phyloP scores from a whole-genome alignment of 2,329 filamentous ascomycete species.

The Trichoderma polysporum region DNA sequence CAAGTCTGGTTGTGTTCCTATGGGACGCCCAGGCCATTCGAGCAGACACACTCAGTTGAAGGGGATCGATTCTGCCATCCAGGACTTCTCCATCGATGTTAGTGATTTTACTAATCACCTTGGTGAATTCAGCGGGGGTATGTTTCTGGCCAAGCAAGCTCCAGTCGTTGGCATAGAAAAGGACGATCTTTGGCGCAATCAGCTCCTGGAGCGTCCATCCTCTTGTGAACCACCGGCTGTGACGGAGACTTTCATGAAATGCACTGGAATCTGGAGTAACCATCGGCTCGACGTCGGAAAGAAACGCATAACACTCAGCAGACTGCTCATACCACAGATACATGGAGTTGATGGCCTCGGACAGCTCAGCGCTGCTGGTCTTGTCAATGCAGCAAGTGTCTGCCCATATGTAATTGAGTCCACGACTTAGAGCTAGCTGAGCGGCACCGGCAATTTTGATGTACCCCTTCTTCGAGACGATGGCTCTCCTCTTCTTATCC shows the following conservation, averaged over 20 bases:
- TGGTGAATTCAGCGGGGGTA: neutral
- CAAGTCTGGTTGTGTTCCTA: slow-evolving; percentile 23
- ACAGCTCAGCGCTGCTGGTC: neutral
- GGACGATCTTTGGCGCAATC: slow-evolving; percentile 22
- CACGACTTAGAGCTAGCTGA: slow-evolving; percentile 11
- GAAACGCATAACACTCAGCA: slow-evolving; percentile 29
- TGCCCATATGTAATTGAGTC: slow-evolving; percentile 30
- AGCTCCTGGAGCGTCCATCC: slow-evolving; percentile 24
- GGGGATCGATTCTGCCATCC: slow-evolving; percentile 12
- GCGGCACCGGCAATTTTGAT: slow-evolving; percentile 25
- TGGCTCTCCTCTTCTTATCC: slow-evolving; percentile 8
- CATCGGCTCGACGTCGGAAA: slow-evolving; percentile 25
- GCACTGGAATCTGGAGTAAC: neutral
- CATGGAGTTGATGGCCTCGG: slow-evolving; percentile 17
- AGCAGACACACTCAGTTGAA: slow-evolving; percentile 19
- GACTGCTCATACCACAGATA: slow-evolving; percentile 29
- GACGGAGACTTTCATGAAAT: slow-evolving; percentile 11
- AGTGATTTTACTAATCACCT: slow-evolving; percentile 8
- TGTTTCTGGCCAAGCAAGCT: slow-evolving; percentile 15
- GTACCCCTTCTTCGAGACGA: slow-evolving; percentile 24
- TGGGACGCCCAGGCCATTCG: slow-evolving; percentile 24
- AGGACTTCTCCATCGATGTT: slow-evolving; percentile 14
- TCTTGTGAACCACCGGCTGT: slow-evolving; percentile 27
- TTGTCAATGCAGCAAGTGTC: slow-evolving; percentile 30
- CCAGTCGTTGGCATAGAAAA: slow-evolving; percentile 20